These are phyloP conservation scores for Botryotinia convoluta DNA, from an alignment of 2,329 filamentous ascomycete species.

Conservation along the genomic window DNA sequence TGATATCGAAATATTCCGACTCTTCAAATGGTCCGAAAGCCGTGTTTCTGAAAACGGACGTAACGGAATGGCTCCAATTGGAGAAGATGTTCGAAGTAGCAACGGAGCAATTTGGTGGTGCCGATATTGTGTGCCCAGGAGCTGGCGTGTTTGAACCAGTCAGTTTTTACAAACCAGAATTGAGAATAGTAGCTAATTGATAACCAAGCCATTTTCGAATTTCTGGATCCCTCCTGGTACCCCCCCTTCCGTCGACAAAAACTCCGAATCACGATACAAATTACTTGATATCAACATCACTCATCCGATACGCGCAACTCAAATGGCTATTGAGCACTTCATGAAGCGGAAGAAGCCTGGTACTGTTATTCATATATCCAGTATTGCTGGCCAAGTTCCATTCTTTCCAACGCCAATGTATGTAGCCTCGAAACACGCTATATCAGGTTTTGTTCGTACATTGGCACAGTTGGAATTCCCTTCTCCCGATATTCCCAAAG, in stretches of 20 bases:
- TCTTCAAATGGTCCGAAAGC: constrained; percentile 33
- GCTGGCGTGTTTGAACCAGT: constrained; percentile 47
- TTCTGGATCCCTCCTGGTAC: constrained; percentile 50
- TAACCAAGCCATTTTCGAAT: constrained; percentile 45
- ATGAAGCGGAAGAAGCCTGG: constrained; percentile 37
- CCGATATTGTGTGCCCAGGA: constrained; percentile 44
- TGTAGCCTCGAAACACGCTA: constrained; percentile 48
- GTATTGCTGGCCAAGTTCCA: constrained; percentile 45
- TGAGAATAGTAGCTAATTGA: neutral
- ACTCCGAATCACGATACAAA: constrained; percentile 43
- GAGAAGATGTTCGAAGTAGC: constrained; percentile 39
- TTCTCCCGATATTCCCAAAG: constrained; percentile 33
- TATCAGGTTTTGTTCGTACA: constrained; percentile 47
- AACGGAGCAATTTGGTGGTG: constrained; percentile 38
- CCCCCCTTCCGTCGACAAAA: constrained; percentile 43
- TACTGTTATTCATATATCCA: constrained; percentile 47
- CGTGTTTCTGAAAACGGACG: constrained; percentile 46
- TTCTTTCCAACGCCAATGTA: constrained; percentile 46
- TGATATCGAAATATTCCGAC: constrained; percentile 31
- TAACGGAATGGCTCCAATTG: constrained; percentile 43
- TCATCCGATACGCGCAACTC: constrained; percentile 51
- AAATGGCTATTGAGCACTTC: constrained; percentile 50
- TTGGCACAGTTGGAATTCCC: constrained; percentile 40
- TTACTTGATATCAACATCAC: constrained; percentile 50
- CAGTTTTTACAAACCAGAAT: constrained; percentile 30